Evolutionary conservation across 1,139 yeast species (phyloP).

Genomic region (Protomyces inundatus): DNA sequence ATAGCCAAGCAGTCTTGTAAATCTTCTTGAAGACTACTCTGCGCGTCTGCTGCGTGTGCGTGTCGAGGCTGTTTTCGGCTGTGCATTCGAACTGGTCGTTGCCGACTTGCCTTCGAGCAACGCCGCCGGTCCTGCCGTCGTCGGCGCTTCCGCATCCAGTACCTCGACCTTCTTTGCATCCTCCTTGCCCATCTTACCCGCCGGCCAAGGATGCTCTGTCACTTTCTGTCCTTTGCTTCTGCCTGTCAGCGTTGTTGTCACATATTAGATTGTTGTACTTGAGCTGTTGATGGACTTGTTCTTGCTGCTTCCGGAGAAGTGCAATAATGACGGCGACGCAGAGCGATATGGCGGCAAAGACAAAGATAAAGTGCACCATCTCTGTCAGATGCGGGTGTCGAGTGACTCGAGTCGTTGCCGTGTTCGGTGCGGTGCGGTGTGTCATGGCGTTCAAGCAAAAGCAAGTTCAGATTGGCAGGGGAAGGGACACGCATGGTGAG

Average conservation of each 20-base stretch:
- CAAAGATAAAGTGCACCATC: background rate
- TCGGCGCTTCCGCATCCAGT: background rate
- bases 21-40: background rate
- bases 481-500: background rate
- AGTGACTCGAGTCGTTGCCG: background rate
- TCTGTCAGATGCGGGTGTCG: too few species aligned
- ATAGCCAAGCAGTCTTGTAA: background rate
- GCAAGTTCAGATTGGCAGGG: too few species aligned
- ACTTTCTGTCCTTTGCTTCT: slow-evolving; percentile 1
- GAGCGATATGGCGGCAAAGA: slow-evolving; percentile 6
- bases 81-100: background rate
- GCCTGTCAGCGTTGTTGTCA: background rate
- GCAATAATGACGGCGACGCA: slow-evolving; percentile 11
- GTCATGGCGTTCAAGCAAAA: too few species aligned
- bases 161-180: background rate
- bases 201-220: slow-evolving; percentile 18
- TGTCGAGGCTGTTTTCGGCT: background rate
- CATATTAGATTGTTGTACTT: background rate
- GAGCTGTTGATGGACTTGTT: slow-evolving; percentile 9
- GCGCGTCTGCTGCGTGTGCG: slow-evolving; percentile 12
- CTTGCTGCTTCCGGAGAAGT: slow-evolving; percentile 9
- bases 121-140: slow-evolving; percentile 1
- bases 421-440: too few species aligned
- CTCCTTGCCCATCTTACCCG: slow-evolving; percentile 17
- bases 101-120: background rate